Evolutionary conservation across 129 eudicot genomes (phyloP), one percentile per base, ranked within the genome.

Genomic region (Apium graveolens): DNA sequence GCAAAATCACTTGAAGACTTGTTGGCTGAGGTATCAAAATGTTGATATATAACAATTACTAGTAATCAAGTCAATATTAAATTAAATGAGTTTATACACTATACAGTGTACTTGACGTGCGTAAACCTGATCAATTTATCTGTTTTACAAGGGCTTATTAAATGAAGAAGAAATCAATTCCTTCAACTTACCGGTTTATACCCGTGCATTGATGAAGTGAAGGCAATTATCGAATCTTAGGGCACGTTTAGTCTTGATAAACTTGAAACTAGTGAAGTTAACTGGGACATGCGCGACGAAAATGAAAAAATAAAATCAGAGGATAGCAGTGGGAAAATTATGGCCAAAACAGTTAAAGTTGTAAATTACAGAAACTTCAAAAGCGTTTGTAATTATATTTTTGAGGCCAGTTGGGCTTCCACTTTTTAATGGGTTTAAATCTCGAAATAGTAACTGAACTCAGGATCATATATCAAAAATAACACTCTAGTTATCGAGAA

Each of bases 21-120:
- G 81, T 80, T 68, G 35, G 74, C 55, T 7, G 83, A 85, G 88
- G 88, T 85, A 32, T 21, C 11, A 44, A 0, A 62, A 13, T 46
- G 0, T 13, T 14, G 20, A 46, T 0, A 43, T 0, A 43, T 13
- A 43, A 43, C 1, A 8, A 3, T 35, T 35, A 35, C 37, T 35
- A 41, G 44, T 41, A 41, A 7, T 7, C 1, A 7, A 7, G 10
- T 43, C 45, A 43, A 10, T 43, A 43, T 43, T 43, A 1, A 43
- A 43, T 43, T 43, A 1, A 43, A 43, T 1, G 16, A 60, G 24
- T 21, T 20, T 14, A 51, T 51, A n/a, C n/a, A n/a, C n/a, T n/a
- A n/a, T n/a, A n/a, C n/a, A n/a, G n/a, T n/a, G n/a, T n/a, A n/a
- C n/a, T n/a, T n/a, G n/a, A n/a, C n/a, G n/a, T n/a, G n/a, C n/a